phyloP scores from a whole-genome alignment of 2,329 filamentous ascomycete species.

The Paraconiothyrium sp. region DNA sequence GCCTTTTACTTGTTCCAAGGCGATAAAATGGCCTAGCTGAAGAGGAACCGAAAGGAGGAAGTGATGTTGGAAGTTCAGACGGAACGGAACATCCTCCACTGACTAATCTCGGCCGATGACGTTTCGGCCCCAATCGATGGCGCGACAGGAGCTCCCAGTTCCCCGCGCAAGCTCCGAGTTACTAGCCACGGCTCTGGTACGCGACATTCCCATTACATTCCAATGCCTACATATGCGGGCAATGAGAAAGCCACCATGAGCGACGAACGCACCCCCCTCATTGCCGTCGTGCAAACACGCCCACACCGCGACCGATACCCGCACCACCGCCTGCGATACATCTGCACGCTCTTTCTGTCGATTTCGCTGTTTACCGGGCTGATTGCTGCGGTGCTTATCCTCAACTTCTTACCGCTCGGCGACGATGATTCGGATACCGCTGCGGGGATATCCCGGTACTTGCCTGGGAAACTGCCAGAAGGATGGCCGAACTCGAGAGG shows the following conservation, averaged over 20 bases:
- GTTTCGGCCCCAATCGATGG: slow-evolving; percentile 1
- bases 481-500: slow-evolving; percentile 57
- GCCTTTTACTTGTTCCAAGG: background rate
- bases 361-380: slow-evolving; percentile 50
- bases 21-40: background rate
- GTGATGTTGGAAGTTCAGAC: slow-evolving; percentile 2
- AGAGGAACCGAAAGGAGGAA: background rate
- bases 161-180: slow-evolving; percentile 2
- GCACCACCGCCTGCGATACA: slow-evolving; percentile 69
- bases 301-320: slow-evolving; percentile 60
- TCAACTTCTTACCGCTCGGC: slow-evolving; percentile 48
- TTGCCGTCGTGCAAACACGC: slow-evolving; percentile 68
- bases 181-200: background rate
- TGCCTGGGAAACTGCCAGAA: slow-evolving; percentile 37
- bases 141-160: background rate
- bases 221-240: slow-evolving; percentile 29
- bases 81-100: background rate
- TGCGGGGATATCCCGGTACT: slow-evolving; percentile 24
- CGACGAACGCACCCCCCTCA: slow-evolving; percentile 72
- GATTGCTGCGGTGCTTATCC: slow-evolving; percentile 48
- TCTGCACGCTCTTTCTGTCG: slow-evolving; percentile 68
- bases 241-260: slow-evolving; percentile 52
- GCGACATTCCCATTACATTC: background rate
- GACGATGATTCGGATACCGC: slow-evolving; percentile 39
- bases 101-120: slow-evolving; percentile 4